phyloP scores from a whole-genome alignment of 805 yeast species.

The Jamesozyma lodderae region DNA sequence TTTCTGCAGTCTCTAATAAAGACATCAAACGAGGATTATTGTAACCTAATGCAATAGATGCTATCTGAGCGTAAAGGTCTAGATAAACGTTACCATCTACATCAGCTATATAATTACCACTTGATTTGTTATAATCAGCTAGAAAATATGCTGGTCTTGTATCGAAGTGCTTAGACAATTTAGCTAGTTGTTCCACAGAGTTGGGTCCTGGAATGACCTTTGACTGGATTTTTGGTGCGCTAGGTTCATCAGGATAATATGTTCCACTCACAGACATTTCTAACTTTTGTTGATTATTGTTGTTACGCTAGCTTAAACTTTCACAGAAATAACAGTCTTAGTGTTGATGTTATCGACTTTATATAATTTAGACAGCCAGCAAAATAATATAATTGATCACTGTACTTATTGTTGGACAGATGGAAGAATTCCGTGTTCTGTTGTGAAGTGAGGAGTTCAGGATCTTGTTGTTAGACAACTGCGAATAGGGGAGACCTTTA shows the following conservation, averaged over 20 bases:
- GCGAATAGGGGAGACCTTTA: too few relatives aligned
- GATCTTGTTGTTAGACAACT: too few relatives aligned
- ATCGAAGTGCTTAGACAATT: slow-evolving; percentile 51
- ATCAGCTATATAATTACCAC: slow-evolving; percentile 58
- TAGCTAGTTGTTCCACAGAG: slow-evolving; percentile 41
- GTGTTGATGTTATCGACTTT: too few relatives aligned
- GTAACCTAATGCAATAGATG: slow-evolving; percentile 64
- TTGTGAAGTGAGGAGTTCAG: too few relatives aligned
- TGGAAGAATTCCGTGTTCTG: too few relatives aligned
- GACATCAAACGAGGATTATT: slow-evolving; percentile 55
- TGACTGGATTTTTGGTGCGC: slow-evolving; percentile 54
- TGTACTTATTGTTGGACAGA: too few relatives aligned
- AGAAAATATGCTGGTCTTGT: slow-evolving; percentile 54
- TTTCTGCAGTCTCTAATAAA: slow-evolving; percentile 49
- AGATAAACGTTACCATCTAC: slow-evolving; percentile 54
- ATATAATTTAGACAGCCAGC: too few relatives aligned
- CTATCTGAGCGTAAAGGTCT: slow-evolving; percentile 65
- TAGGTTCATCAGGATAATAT: slow-evolving; percentile 77
- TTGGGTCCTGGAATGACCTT: slow-evolving; percentile 68
- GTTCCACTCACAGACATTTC: slow-evolving; percentile 36
- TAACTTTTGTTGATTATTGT: too few relatives aligned
- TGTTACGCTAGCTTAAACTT: too few relatives aligned
- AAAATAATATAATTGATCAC: too few relatives aligned
- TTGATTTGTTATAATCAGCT: slow-evolving; percentile 54
- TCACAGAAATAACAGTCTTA: too few relatives aligned